Percentiles rank a stretch among this genome's conserved stretches.
These are phyloP conservation scores for Choiromyces venosus DNA, from an alignment of 495 filamentous ascomycete genomes.

Conservation along the genomic window DNA sequence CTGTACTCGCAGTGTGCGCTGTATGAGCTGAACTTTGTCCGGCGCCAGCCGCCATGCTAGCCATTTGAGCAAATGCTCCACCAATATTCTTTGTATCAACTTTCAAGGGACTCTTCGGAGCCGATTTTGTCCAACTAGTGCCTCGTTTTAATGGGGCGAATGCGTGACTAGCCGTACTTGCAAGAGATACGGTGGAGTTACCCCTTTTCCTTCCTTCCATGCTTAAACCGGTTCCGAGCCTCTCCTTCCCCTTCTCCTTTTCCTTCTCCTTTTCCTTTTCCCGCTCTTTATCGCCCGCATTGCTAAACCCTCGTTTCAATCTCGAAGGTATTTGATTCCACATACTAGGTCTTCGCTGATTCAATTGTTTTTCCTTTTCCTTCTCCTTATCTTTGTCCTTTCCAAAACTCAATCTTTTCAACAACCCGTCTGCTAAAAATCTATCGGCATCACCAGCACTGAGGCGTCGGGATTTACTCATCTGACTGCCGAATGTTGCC, in stretches of 20 bases:
- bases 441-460: conserved; percentile 34
- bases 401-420: conserved; percentile 36
- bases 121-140: conserved; percentile 18
- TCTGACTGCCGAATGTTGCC: conserved; percentile 40
- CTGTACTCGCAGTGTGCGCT: conserved; percentile 18
- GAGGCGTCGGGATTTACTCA: conserved; percentile 22
- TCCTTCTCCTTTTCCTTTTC: conserved; percentile 19
- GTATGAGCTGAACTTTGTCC: conserved; percentile 33
- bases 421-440: conserved; percentile 16
- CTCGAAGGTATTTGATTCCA: conserved; percentile 26
- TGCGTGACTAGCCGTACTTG: background rate
- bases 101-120: conserved; percentile 8
- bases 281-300: conserved; percentile 31
- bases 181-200: conserved; percentile 17
- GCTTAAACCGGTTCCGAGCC: background rate
- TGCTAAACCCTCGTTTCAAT: conserved; percentile 37
- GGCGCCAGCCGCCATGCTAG: conserved; percentile 32
- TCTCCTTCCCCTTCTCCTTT: background rate
- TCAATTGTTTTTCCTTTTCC: background rate
- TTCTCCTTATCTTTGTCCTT: conserved; percentile 36
- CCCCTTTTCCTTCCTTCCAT: conserved; percentile 16
- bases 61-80: conserved; percentile 35
- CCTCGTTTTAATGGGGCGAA: conserved; percentile 21
- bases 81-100: conserved; percentile 35
- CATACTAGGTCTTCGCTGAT: conserved; percentile 32